Evolutionary conservation across 805 yeast genomes (phyloP).

Genomic region (Lachancea lanzarotensis): DNA sequence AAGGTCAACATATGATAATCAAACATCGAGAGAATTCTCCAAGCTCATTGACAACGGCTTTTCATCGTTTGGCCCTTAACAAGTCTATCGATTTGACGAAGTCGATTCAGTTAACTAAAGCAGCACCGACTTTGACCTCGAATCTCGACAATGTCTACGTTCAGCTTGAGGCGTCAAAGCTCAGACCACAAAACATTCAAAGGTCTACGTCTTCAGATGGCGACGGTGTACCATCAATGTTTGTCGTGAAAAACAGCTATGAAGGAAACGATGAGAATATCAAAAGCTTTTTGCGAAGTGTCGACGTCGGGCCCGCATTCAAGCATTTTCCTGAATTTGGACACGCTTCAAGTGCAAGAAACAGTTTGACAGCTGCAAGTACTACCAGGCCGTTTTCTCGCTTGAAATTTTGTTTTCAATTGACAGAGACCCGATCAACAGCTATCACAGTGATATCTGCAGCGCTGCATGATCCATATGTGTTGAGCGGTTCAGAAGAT

Average conservation of each 20-base stretch:
- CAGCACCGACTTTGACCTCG: conserved; percentile 34
- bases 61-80: not conserved
- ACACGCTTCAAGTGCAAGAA: conserved; percentile 1
- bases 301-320: conserved; percentile 50
- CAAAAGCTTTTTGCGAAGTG: conserved; percentile 44
- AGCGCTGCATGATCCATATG: conserved; percentile 56
- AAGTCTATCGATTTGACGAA: conserved; percentile 22
- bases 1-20: conserved; percentile 7
- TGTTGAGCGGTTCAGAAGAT: conserved; percentile 71
- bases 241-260: conserved; percentile 49
- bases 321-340: conserved; percentile 70
- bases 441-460: conserved; percentile 51
- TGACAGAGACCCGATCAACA: conserved; percentile 52
- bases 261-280: conserved; percentile 63
- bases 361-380: conserved; percentile 5
- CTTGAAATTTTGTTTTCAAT: conserved; percentile 35
- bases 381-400: conserved; percentile 18
- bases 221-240: conserved; percentile 6
- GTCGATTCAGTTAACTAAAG: conserved; percentile 34
- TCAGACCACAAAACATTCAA: conserved; percentile 8
- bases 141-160: conserved; percentile 40
- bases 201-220: not conserved
- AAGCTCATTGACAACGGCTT: not conserved
- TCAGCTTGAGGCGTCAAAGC: conserved; percentile 34
- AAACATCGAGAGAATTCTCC: not conserved